phyloP scores from a whole-genome alignment of 164 flowering plant genomes.

The Saururus chinensis region DNA sequence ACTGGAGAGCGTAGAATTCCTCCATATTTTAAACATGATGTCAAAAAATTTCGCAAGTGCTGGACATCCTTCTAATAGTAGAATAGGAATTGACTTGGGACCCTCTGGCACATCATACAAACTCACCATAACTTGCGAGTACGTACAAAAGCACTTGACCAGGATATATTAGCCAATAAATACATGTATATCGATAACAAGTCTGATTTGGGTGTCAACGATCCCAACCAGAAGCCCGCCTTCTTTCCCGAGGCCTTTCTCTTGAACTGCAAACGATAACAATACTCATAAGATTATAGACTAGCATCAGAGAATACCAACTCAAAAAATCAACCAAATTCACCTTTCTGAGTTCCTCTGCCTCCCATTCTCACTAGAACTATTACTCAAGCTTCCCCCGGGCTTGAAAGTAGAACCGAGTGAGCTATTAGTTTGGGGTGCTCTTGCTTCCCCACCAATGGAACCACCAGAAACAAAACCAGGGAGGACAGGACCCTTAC shows the following conservation, averaged over 20 bases:
- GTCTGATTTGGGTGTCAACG: slow-evolving; percentile 10
- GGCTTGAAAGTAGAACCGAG: slow-evolving; percentile 25
- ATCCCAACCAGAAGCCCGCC: slow-evolving; percentile 95
- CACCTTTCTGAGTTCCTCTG: slow-evolving; percentile 50
- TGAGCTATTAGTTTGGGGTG: slow-evolving; percentile 26
- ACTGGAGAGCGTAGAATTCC: no score
- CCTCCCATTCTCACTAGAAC: slow-evolving; percentile 23
- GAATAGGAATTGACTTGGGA: no score
- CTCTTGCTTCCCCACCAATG: slow-evolving; percentile 58
- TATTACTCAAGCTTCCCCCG: slow-evolving; percentile 22
- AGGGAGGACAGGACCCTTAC: slow-evolving; percentile 40
- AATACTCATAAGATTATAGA: slow-evolving; percentile 1
- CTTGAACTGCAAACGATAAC: slow-evolving; percentile 41
- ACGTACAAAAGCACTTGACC: no score
- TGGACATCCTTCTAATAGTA: no score
- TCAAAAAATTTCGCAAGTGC: no score
- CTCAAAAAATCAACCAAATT: background rate
- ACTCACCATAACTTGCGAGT: no score
- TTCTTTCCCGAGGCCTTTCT: slow-evolving; percentile 69
- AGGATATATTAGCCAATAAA: no score
- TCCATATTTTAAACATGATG: no score
- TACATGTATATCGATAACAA: no score
- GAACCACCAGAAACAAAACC: slow-evolving; percentile 97
- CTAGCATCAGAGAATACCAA: background rate
- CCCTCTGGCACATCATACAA: no score